Conservation (phyloP, 169 alveolate species). For the Eimeria acervulina region DNA sequence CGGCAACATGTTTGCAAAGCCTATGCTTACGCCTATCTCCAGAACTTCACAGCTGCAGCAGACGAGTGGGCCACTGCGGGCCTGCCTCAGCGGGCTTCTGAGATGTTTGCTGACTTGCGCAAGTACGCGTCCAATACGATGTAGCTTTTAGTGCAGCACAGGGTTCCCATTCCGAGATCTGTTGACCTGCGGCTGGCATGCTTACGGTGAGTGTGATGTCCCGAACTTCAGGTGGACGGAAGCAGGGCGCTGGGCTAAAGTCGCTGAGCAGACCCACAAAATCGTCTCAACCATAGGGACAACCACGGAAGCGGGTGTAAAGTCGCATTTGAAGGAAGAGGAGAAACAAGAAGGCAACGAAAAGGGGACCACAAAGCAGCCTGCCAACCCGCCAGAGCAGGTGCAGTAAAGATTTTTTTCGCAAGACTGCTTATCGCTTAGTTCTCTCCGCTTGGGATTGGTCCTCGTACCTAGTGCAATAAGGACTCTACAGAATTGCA, state of each 20-base stretch:
- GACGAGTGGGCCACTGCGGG: conserved; percentile 84
- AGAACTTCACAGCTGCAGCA: conserved; percentile 88
- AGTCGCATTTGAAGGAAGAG: not conserved
- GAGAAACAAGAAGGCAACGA: not conserved
- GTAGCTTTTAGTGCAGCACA: not conserved
- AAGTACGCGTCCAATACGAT: conserved; percentile 85
- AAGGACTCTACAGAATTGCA: not conserved
- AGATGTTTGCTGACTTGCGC: conserved; percentile 87
- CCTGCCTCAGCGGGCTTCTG: conserved; percentile 83
- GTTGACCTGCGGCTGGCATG: not conserved
- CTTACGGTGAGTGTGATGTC: not conserved
- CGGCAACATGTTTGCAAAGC: conserved; percentile 68
- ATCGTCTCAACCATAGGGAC: not conserved
- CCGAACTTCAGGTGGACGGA: conserved; percentile 81
- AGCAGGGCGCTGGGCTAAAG: conserved; percentile 75
- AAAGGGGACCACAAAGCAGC: not conserved
- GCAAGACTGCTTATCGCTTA: not conserved
- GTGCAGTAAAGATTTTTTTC: not conserved
- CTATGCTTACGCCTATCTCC: conserved; percentile 57
- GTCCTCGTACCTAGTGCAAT: not conserved
- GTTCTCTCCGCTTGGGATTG: not conserved
- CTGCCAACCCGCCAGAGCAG: not conserved
- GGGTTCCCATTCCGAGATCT: not conserved
- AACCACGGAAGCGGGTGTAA: not conserved
- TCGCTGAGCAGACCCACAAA: not conserved